These are phyloP conservation scores for Schwanniomyces polymorphus DNA, from an alignment of 805 yeast genomes.

Conservation along the genomic window DNA sequence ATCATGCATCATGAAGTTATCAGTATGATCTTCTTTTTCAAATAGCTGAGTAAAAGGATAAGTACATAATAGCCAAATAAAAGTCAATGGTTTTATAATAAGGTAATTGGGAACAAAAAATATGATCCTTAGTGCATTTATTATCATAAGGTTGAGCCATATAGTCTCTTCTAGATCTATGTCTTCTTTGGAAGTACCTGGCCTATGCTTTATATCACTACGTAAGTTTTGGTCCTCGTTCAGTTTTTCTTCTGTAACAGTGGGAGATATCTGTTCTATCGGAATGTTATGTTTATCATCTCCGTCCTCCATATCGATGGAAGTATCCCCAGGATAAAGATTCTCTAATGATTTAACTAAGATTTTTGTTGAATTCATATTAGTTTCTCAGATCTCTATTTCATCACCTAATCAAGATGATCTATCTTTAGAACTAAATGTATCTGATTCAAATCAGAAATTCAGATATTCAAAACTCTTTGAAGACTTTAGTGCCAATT, in stretches of 20 bases:
- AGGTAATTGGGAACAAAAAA: slow-evolving; percentile 51
- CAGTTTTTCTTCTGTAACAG: neutral
- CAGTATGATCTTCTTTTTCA: neutral
- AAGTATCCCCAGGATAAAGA: slow-evolving; percentile 15
- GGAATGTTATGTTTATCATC: neutral
- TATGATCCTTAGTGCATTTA: neutral
- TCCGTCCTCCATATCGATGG: neutral
- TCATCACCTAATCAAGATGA: neutral
- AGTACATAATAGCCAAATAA: slow-evolving; percentile 51
- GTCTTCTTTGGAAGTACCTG: neutral
- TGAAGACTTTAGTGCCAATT: neutral
- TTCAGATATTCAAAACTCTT: neutral
- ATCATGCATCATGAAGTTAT: neutral
- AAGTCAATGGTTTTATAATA: slow-evolving; percentile 51
- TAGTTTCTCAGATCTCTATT: neutral
- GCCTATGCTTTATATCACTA: neutral
- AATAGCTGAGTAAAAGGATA: slow-evolving; percentile 54
- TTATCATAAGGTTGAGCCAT: neutral
- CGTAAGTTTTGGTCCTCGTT: neutral
- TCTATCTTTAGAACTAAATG: neutral
- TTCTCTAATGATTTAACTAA: slow-evolving; percentile 33
- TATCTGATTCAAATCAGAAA: neutral
- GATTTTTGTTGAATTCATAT: slow-evolving; percentile 36
- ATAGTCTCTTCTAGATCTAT: neutral
- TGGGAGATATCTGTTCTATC: neutral